A percentile compares a stretch with the other conserved stretches of the same genome.
Evolutionary conservation across 148 eudicot species (phyloP).

Genomic region (Vaccinium myrtillus): DNA sequence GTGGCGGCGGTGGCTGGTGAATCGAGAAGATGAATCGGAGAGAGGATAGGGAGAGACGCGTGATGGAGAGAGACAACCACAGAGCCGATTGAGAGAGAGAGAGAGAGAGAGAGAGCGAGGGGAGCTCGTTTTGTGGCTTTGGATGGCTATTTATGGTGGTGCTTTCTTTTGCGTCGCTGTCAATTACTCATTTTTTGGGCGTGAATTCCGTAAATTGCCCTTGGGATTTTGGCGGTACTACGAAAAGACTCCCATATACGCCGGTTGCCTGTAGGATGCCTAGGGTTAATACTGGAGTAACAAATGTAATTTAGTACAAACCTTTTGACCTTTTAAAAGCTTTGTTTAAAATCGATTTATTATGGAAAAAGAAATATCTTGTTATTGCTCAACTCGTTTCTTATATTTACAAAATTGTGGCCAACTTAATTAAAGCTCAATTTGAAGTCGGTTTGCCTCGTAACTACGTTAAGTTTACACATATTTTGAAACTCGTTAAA

Average conservation of each 20-base stretch:
- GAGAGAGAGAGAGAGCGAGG: background rate
- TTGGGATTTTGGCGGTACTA: background rate
- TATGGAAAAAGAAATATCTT: no score
- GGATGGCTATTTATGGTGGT: conserved; percentile 23
- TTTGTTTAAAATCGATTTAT: no score
- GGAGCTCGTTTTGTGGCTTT: background rate
- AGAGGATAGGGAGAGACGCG: conserved; percentile 6
- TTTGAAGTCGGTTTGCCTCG: no score
- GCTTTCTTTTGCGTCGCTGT: conserved; percentile 18
- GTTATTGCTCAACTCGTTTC: no score
- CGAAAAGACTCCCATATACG: background rate
- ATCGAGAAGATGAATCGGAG: conserved; percentile 16
- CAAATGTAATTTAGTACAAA: no score
- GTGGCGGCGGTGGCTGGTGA: conserved; percentile 5
- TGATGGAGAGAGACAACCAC: conserved; percentile 8
- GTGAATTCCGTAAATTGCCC: background rate
- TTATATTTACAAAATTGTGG: no score
- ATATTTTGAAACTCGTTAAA: background rate
- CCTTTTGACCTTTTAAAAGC: no score
- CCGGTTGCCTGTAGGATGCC: no score
- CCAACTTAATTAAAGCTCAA: no score
- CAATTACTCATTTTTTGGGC: background rate
- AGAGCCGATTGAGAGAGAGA: background rate
- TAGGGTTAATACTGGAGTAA: no score
- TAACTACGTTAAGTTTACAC: no score